Evolutionary conservation across 495 filamentous ascomycete species (phyloP), one percentile per base, ranked within the genome.

Genomic region (Daldinia decipiens): DNA sequence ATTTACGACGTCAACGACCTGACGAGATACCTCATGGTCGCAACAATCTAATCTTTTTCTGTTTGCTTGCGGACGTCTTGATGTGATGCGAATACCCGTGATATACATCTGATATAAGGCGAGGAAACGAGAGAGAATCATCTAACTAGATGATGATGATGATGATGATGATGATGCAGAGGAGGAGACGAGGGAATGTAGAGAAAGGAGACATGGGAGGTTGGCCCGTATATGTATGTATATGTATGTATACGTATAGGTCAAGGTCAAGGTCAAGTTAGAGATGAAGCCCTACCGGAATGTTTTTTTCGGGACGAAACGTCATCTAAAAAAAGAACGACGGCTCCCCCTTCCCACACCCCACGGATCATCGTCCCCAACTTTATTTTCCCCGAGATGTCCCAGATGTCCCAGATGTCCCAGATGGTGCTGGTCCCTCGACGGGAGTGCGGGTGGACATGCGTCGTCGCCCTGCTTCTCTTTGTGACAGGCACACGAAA

Each of bases 1-100:
- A 68, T 65, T 68, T 59, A 73, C 70, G 70, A 73, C 61, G 65
- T 73, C 64, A 57, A 68, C 65, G 65, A 66, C 70, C 68, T 65
- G 65, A 69, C 21, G 61, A 73, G 43, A 47, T 47, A 66, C 59
- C 32, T 72, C 60, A 72, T 53, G 38, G 59, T 67, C 69, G 69
- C 45, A 70, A 54, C 12, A 31, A 63, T 36, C 2, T 19, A 19
- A 47, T 21, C 56, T 59, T 66, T 59, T 26, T 17, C 45, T 32
- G 24, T 47, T 52, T 34, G 39, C 58, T 67, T 27, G 56, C 17
- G 36, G 57, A 53, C 36, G 51, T 21, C 32, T 57, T 36, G 40
- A 66, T 31, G 29, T 51, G 34, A 57, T 53, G 52, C 45, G 31
- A 43, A 53, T 50, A 15, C 5, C 59, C 53, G 43, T 60, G 58